Conservation (phyloP, 2,329 filamentous ascomycete species). For the Penicillium sp. region DNA sequence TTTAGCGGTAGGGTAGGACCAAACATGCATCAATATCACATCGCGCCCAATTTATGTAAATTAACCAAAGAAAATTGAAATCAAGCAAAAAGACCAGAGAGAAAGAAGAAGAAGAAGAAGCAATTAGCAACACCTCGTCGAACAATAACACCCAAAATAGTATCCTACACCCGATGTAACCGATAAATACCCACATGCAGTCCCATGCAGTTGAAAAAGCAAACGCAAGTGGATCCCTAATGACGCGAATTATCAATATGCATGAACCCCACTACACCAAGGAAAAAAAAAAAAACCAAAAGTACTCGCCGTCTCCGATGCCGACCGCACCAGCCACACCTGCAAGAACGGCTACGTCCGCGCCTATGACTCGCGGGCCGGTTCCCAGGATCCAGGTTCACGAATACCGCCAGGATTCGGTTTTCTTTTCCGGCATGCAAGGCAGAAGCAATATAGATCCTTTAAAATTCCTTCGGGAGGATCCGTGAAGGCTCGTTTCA, state of each 20-base stretch:
- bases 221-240: not conserved
- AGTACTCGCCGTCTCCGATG: not conserved
- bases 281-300: not conserved
- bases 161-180: not conserved
- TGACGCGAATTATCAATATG: not conserved
- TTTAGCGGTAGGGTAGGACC: not conserved
- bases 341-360: not conserved
- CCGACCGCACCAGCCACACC: not conserved
- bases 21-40: not conserved
- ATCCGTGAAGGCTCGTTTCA: not conserved
- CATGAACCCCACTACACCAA: not conserved
- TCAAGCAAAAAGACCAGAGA: not conserved
- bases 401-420: not conserved
- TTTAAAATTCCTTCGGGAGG: not conserved
- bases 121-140: not conserved
- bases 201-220: not conserved
- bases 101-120: not conserved
- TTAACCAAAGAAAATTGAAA: not conserved
- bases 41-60: not conserved
- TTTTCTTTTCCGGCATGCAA: not conserved
- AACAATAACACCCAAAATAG: not conserved
- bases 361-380: not conserved
- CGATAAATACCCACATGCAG: not conserved
- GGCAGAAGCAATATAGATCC: not conserved
- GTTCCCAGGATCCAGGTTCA: not conserved